Evolutionary conservation across 2,329 filamentous ascomycete species (phyloP).

Genomic region (Akanthomyces uredinophilus): DNA sequence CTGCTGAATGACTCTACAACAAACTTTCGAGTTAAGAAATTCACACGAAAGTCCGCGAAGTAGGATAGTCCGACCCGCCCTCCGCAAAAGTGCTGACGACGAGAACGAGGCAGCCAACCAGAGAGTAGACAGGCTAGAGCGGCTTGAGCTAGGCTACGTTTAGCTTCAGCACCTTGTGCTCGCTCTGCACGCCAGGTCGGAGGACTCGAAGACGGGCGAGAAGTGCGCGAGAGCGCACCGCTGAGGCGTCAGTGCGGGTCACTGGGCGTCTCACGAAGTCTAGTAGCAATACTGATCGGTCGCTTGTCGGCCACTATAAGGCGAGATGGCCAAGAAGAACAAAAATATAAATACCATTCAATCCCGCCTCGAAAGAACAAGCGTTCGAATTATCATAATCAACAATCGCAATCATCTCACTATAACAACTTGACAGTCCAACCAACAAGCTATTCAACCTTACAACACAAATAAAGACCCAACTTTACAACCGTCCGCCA

Average conservation of each 20-base stretch:
- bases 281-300: background rate
- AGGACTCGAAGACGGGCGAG: background rate
- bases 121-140: background rate
- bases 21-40: background rate
- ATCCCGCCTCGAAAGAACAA: background rate
- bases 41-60: background rate
- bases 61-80: background rate
- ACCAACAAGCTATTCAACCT: background rate
- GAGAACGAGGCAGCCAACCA: background rate
- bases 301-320: background rate
- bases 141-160: background rate
- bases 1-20: background rate
- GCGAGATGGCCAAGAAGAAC: background rate
- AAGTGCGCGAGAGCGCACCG: background rate
- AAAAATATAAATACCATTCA: background rate
- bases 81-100: slow-evolving; percentile 1
- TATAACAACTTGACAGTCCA: background rate
- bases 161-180: background rate
- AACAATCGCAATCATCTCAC: background rate
- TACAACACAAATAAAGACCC: background rate
- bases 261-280: background rate
- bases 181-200: background rate
- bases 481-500: background rate
- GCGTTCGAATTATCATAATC: background rate
- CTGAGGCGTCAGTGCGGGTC: background rate